phyloP scores from a whole-genome alignment of 805 yeast genomes.

The Yamadazyma philogaea region DNA sequence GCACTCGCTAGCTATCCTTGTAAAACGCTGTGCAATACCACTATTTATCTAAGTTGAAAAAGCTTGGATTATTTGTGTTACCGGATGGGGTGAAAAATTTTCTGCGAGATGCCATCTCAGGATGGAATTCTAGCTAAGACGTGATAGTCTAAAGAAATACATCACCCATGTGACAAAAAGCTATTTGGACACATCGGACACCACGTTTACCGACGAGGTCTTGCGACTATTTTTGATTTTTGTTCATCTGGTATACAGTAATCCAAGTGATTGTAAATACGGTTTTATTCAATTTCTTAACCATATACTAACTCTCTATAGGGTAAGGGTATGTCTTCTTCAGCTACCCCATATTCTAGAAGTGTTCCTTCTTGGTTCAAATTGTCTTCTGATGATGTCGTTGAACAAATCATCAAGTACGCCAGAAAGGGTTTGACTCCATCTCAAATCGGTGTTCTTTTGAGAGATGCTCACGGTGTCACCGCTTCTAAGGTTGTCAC shows the following conservation, averaged over 20 bases:
- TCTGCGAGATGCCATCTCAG: neutral
- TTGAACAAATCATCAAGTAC: slow-evolving; percentile 98
- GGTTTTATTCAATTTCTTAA: neutral
- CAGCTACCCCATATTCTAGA: slow-evolving; percentile 99
- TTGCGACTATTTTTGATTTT: no score
- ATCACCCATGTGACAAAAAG: no score
- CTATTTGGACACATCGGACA: no score
- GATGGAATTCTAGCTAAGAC: neutral
- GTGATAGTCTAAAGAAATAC: slow-evolving; percentile 1
- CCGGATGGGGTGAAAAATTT: slow-evolving; percentile 2
- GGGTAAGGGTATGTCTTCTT: slow-evolving; percentile 99
- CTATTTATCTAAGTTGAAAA: slow-evolving; percentile 10
- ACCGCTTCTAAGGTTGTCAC: slow-evolving; percentile 96
- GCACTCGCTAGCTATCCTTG: slow-evolving; percentile 12
- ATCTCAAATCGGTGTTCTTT: slow-evolving; percentile 98
- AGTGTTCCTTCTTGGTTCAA: slow-evolving; percentile 99
- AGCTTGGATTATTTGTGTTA: slow-evolving; percentile 2
- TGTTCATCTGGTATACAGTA: neutral
- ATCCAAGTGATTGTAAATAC: slow-evolving; percentile 1
- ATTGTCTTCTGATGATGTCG: slow-evolving; percentile 89
- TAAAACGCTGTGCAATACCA: slow-evolving; percentile 14
- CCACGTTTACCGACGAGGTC: no score
- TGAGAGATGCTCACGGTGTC: slow-evolving; percentile 99
- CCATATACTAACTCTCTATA: slow-evolving; percentile 23
- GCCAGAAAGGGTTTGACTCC: slow-evolving; percentile 99